Base-by-base conservation (phyloP, 768 basidiomycete species). In the Boletellus emodensis region DNA sequence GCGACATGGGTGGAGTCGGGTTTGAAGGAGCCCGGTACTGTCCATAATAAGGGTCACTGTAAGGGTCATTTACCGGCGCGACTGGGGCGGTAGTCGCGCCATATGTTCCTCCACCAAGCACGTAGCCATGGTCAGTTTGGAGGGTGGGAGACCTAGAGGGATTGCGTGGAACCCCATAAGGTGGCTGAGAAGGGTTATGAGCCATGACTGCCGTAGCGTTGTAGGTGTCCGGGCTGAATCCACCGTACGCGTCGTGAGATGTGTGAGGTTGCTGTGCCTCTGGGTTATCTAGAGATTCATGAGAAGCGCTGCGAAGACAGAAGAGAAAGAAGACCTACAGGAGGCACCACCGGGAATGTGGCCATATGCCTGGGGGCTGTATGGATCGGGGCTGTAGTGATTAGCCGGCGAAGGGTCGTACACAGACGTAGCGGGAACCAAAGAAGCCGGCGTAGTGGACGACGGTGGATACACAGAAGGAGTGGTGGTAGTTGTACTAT, bases 21-120 rank as follows among this genome's bases (percentile, higher is more conserved):
- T 51, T 56, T 37, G 54, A 51, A 36, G 56, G 40, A 18, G 48
- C 22, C 36, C 61, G 62, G 30, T 59, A 56, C 26, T 56, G 60
- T 28, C 58, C 49, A 46, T 71, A 71, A 44, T 59, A 68, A 37
- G 66, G 62, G 33, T 64, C 63, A 18, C 22, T 39, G 37, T 66
- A 66, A 26, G 57, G 50, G 14, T 61, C 60, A 6, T 71, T 63
- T 17, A 69, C 61, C n/a, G 64, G 68, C n/a, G 75, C 56, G 3
- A 74, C 67, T 3, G 77, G 75, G 9, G 75, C 72, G 13, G 67
- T 61, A 57, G 73, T 79, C 24, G 61, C 59, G 4, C 77, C 81
- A 49, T 87, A 86, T 8, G 77, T 76, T 46, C 75, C 75, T 17
- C 80, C 82, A 6, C 80, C 78, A 28, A 79, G 72, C 7, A 80